Base-by-base conservation (phyloP, 2,329 filamentous ascomycete genomes). In the Didymella pinodella region DNA sequence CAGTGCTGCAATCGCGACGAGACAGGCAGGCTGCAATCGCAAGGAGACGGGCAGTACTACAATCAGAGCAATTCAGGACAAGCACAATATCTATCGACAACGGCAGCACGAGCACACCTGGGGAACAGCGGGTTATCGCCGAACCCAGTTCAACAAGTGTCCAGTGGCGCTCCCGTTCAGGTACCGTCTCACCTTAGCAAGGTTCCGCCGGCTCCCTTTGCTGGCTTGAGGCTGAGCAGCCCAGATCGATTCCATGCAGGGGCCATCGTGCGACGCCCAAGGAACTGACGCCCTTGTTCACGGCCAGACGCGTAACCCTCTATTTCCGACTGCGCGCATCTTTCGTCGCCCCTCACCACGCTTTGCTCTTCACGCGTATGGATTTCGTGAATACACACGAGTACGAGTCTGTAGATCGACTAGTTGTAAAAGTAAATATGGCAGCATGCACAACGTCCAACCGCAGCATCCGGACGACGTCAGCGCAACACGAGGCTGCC, bases 401-500 rank as follows among this genome's bases (percentile, higher is more conserved):
- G 11, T 52, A 52, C 54, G 48, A 22, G 6, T 44, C 20, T 40
- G 20, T 10, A 28, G 26, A 22, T 34, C 26, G 34, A 41, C 26
- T 47, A 51, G 28, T 47, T 31, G 32, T 25, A 41, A 34, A 38
- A 36, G 34, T 43, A 50, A 18, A 47, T 47, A 41, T 36, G 26
- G 12, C 36, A 54, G 20, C 16, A 50, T 59, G 54, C 46, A 50
- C 43, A 51, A 50, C 32, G 20, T 43, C 56, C 51, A 59, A 59
- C 44, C 50, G 56, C 46, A 43, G 32, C 56, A 43, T 12, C 34
- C 56, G 41, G 50, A 50, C 50, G 26, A 54, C 56, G 46, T 59
- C 46, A 54, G 56, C 50, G 50, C 46, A 59, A 54, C 40, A 59
- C 56, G 56, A 59, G 46, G 40, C 46, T 59, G 41, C 25, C 56